A percentile compares a stretch with the other conserved stretches of the same genome.
phyloP scores from a whole-genome alignment of 129 eudicot genomes.

The Arctium minus region DNA sequence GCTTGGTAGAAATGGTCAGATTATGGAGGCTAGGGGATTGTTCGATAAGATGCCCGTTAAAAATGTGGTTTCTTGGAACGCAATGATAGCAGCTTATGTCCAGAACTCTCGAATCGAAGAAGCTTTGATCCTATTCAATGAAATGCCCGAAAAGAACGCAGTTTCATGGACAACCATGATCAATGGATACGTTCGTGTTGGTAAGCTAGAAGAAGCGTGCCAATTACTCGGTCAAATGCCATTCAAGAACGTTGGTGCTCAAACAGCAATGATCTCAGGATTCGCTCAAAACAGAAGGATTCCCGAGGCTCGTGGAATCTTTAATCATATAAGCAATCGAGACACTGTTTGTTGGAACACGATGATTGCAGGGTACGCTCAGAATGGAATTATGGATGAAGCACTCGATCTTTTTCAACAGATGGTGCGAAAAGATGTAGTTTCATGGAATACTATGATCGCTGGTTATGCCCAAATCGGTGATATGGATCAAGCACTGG shows the following conservation, averaged over 20 bases:
- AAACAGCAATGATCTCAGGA: conserved; percentile 64
- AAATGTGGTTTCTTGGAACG: conserved; percentile 60
- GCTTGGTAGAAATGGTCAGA: conserved; percentile 39
- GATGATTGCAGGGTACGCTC: conserved; percentile 59
- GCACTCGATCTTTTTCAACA: conserved; percentile 41
- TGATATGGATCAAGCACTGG: conserved; percentile 46
- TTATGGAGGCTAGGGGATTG: conserved; percentile 46
- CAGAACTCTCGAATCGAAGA: conserved; percentile 42
- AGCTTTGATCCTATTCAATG: conserved; percentile 34
- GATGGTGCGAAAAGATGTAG: conserved; percentile 40
- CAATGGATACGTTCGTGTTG: conserved; percentile 29
- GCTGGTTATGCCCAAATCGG: conserved; percentile 54
- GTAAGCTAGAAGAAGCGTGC: conserved; percentile 49
- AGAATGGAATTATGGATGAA: conserved; percentile 46
- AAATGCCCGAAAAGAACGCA: conserved; percentile 45
- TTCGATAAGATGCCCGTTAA: conserved; percentile 46
- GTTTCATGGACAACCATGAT: conserved; percentile 63
- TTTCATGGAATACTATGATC: conserved; percentile 62
- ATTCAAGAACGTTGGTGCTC: conserved; percentile 52
- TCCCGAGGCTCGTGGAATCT: conserved; percentile 38
- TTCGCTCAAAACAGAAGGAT: conserved; percentile 32
- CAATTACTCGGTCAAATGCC: conserved; percentile 43
- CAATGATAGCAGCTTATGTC: conserved; percentile 62
- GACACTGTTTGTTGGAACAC: conserved; percentile 64
- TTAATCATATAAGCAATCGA: conserved; percentile 28